These are phyloP conservation scores for Aspergillus steynii DNA, from an alignment of 495 filamentous ascomycete genomes.

Conservation along the genomic window DNA sequence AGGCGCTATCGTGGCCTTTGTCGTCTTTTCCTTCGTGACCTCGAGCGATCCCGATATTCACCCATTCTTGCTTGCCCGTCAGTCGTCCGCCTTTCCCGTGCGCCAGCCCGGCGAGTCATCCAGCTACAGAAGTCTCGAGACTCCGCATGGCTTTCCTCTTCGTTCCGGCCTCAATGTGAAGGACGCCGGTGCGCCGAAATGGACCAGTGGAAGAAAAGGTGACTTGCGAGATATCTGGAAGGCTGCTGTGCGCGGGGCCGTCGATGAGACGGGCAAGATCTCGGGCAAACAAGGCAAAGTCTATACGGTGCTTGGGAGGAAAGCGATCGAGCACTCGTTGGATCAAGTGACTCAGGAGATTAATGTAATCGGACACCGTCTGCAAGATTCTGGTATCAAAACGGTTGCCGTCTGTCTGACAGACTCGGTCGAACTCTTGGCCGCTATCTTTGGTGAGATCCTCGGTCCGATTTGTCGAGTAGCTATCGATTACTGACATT, in stretches of 20 bases:
- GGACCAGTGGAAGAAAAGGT: conserved; percentile 77
- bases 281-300: conserved; percentile 72
- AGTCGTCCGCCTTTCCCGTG: conserved; percentile 73
- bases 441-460: conserved; percentile 61
- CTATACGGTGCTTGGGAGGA: conserved; percentile 74
- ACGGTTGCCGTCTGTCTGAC: conserved; percentile 88
- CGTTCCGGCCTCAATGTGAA: conserved; percentile 82
- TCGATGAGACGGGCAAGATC: conserved; percentile 57
- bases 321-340: conserved; percentile 68
- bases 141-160: conserved; percentile 82
- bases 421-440: conserved; percentile 87
- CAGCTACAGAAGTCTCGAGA: conserved; percentile 74
- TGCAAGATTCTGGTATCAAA: conserved; percentile 66
- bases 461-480: conserved; percentile 1
- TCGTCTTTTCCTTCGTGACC: conserved; percentile 63
- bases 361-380: conserved; percentile 76
- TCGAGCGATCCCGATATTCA: conserved; percentile 81
- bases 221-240: conserved; percentile 95
- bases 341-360: conserved; percentile 80
- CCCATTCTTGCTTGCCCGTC: conserved; percentile 84
- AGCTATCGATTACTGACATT: conserved; percentile 15
- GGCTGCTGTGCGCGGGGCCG: conserved; percentile 63
- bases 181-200: conserved; percentile 77
- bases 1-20: conserved; percentile 56
- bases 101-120: conserved; percentile 83